phyloP scores from a whole-genome alignment of 2,329 filamentous ascomycete species.

The Trichoderma citrinoviride region DNA sequence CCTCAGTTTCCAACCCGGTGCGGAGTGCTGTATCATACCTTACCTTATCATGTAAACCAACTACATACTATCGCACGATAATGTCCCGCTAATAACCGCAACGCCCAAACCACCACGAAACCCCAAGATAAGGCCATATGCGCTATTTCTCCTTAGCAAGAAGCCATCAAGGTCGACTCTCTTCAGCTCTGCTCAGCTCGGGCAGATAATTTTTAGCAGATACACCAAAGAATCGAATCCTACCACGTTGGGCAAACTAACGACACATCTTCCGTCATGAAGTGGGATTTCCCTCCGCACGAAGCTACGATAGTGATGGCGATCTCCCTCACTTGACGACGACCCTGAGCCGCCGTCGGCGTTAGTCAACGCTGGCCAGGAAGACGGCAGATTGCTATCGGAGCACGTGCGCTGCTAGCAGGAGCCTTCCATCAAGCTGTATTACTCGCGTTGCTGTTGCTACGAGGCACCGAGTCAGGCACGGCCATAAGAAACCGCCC shows the following conservation, averaged over 20 bases:
- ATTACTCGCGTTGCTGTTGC: conserved; percentile 2
- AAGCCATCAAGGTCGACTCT: background rate
- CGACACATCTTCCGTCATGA: conserved; percentile 8
- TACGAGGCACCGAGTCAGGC: conserved; percentile 1
- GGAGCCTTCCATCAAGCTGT: background rate
- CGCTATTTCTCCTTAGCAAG: background rate
- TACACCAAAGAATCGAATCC: background rate
- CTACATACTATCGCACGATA: background rate
- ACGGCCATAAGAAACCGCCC: conserved; percentile 2
- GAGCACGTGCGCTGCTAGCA: conserved; percentile 1
- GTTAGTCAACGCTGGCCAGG: background rate
- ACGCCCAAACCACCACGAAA: background rate
- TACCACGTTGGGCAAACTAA: background rate
- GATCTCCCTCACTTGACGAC: background rate
- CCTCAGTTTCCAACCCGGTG: background rate
- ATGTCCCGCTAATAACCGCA: background rate
- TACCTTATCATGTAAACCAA: no score
- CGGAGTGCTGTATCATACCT: background rate
- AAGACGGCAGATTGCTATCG: background rate
- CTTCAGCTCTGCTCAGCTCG: background rate
- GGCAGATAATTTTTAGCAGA: background rate
- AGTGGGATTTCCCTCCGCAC: conserved; percentile 6
- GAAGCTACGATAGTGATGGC: conserved; percentile 8
- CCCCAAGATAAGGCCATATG: background rate
- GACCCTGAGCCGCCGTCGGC: conserved; percentile 9